Conservation (phyloP, 305 asterid species). For the Fraxinus angustifolia region DNA sequence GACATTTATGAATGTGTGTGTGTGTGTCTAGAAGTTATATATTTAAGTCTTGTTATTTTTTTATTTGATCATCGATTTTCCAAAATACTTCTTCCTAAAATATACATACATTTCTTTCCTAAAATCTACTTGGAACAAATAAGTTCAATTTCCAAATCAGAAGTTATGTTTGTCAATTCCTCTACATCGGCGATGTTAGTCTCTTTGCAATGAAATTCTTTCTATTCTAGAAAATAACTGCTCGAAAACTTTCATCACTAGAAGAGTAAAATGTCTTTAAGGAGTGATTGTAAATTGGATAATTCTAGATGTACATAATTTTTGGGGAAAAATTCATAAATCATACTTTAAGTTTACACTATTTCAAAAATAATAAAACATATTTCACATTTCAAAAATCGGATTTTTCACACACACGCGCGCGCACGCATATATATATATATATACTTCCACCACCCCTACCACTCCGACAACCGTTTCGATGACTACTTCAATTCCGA, state of each 20-base stretch:
- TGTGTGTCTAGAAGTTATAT: no score
- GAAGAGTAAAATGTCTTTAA: not conserved
- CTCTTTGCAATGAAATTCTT: not conserved
- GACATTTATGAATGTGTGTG: not conserved
- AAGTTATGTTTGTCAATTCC: not conserved
- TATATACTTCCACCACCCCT: no score
- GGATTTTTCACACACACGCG: no score
- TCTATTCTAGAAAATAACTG: not conserved
- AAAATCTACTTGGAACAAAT: not conserved
- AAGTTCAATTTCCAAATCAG: not conserved
- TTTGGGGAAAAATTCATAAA: no score
- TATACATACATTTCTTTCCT: not conserved
- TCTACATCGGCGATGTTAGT: not conserved
- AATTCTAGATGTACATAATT: no score
- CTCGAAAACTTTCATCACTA: not conserved
- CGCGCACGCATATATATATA: no score
- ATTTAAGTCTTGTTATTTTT: not conserved
- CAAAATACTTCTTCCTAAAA: not conserved
- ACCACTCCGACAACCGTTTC: no score
- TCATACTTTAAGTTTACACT: no score
- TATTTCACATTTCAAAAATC: no score
- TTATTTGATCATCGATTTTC: no score
- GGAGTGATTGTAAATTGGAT: not conserved
- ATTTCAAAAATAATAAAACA: no score
- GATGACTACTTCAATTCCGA: no score